Evolutionary conservation across 164 flowering plant species (phyloP), one percentile per base, ranked within the genome.

Genomic region (Tetracentron sinense): DNA sequence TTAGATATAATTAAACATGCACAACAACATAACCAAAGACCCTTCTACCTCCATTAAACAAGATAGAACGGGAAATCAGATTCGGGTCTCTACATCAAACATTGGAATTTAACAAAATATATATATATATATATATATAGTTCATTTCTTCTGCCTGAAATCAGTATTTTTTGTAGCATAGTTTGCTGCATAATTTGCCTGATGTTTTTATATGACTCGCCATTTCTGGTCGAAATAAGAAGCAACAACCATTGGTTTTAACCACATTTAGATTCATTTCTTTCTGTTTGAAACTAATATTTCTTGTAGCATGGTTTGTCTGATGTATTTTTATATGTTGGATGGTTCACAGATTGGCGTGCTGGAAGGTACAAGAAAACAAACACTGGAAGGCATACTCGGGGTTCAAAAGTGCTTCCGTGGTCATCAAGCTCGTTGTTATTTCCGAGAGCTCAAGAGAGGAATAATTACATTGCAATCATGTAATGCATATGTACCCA

Each of bases 331-430:
- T n/a, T 5, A 67, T 17, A 22, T 69, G 21, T 51, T 58, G 60
- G 35, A 52, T 78, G 46, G 17, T 52, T 62, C 50, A 30, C 62
- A 94, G 99, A 79, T 92, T 78, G 88, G 71, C 66, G 72, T 61
- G 33, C 73, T 92, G 70, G 97, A 95, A 72, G 73, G 81, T 57
- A 65, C 66, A 72, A 85, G 88, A 69, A 84, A 80, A 56, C 79
- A 73, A 69, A 69, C 79, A 56, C 30, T 88, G 67, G 79, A 74
- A 65, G 92, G 90, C 42, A 69, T 85, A 46, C 57, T 84, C 56
- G 83, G 75, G 49, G 73, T 86, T 55, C 96, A 95, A 54, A 94
- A 85, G 65, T 76, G 61, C 72, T 87, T 75, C 74, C 96, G 90
- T 63, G 85, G 87, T 69, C 60, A 56, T 47, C 82, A 67, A 62